phyloP scores from a whole-genome alignment of 257 asterid species.

The Apocynum venetum region DNA sequence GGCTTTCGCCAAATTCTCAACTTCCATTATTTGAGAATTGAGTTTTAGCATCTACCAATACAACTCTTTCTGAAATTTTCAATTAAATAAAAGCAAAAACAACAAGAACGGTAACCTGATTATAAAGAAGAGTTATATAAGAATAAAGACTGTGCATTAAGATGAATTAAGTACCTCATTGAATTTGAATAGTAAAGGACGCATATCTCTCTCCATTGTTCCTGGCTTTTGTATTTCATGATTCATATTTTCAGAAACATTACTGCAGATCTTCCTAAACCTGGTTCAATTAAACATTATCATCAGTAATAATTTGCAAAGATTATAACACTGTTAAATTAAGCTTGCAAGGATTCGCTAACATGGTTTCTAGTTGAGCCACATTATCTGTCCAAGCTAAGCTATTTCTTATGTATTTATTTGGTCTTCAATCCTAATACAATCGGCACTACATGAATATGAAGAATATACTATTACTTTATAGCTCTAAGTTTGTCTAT shows the following conservation, averaged over 20 bases:
- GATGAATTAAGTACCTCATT: constrained; percentile 64
- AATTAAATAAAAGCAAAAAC: too few relatives aligned
- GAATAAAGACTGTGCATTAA: not conserved
- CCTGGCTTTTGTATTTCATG: constrained; percentile 30
- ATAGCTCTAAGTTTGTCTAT: not conserved
- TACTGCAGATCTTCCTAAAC: constrained; percentile 48
- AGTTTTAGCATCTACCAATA: not conserved
- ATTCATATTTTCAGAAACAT: constrained; percentile 34
- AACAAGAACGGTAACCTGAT: not conserved
- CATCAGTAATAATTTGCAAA: not conserved
- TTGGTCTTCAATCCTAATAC: not conserved
- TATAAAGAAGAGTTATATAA: not conserved
- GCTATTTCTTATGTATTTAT: not conserved
- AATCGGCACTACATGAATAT: not conserved
- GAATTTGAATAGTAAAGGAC: constrained; percentile 70
- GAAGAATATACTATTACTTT: not conserved
- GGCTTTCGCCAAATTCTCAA: too few relatives aligned
- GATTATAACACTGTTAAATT: not conserved
- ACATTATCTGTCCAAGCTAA: not conserved
- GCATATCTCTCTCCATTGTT: constrained; percentile 57
- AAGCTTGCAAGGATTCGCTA: not conserved
- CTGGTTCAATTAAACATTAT: constrained; percentile 35
- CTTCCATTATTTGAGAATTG: not conserved
- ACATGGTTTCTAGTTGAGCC: not conserved
- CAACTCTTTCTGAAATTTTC: not conserved